Evolutionary conservation across 257 asterid genomes (phyloP), one percentile per base, ranked within the genome.

Genomic region (Solanum chmielewskii): DNA sequence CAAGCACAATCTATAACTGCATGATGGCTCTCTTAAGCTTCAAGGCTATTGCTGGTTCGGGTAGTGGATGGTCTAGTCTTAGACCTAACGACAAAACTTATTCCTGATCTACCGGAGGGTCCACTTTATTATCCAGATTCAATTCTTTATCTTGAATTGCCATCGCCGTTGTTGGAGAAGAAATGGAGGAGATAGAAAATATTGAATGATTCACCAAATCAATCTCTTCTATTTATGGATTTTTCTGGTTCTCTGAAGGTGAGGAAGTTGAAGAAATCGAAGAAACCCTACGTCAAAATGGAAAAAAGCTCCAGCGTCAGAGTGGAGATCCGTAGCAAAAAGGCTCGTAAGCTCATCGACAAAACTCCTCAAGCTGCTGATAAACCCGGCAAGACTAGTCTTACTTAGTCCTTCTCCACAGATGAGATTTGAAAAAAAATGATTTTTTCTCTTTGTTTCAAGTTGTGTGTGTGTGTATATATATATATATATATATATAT

Each of bases 281-380:
- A 95, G 94, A 96, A 95, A 88, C 96, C 99, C 25, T 96, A 96
- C 91, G 31, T 93, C 1, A 96, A 94, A 89, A 96, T 96, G 96
- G 98, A 95, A 83, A 96, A 95, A 90, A 96, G 98, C 64, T 94
- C 98, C 29, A 95, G 98, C 6, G 96, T 96, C 12, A 92, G 87
- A 84, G 96, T 96, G 2, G 97, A 96, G 96, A 95, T 96, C 88
- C 96, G 98, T 29, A 95, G 99, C 92, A 92, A 93, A 41, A 93
- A 95, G 75, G 99, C 99, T 23, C 91, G 92, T 8, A 90, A 93
- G 41, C 89, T 96, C 91, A 96, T 96, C 89, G 96, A 94, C 75
- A 95, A 94, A 88, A 96, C 96, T 83, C 98, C 95, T 90, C 90
- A 92, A 86, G 91, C 91, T 75, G 99, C 99, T 74, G 99, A 95